Evolutionary conservation across 768 basidiomycete genomes (phyloP).

Genomic region (Podaxis sp.): DNA sequence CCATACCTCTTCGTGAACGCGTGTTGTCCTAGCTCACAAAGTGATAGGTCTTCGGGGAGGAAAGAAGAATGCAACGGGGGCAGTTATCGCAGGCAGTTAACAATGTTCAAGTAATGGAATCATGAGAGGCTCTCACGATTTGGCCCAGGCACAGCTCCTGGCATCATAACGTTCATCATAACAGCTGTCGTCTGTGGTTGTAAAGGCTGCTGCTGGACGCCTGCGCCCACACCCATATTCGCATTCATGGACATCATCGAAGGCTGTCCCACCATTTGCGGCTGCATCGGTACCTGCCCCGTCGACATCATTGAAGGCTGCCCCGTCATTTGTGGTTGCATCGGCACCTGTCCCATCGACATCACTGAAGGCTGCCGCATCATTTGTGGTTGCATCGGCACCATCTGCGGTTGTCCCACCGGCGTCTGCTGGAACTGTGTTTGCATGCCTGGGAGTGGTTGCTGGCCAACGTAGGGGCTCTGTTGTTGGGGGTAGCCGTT

Average conservation of each 20-base stretch:
- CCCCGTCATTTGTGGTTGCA: conserved; percentile 4
- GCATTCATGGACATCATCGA: background rate
- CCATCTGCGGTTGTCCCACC: conserved; percentile 8
- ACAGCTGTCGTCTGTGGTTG: conserved; percentile 9
- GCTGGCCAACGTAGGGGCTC: conserved; percentile 4
- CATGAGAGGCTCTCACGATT: background rate
- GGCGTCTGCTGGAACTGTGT: background rate
- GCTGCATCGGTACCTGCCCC: conserved; percentile 1
- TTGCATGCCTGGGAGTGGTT: background rate
- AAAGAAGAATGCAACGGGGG: background rate
- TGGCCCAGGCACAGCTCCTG: background rate
- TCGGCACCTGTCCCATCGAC: conserved; percentile 2
- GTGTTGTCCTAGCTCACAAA: conserved; percentile 21
- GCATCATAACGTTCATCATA: conserved; percentile 14
- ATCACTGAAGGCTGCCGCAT: background rate
- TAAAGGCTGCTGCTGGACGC: background rate
- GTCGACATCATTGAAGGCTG: background rate
- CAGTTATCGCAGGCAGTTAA: no score
- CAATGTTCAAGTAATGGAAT: background rate
- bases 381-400: conserved; percentile 7
- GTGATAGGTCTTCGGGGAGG: background rate
- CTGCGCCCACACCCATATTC: background rate
- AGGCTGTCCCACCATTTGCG: conserved; percentile 1
- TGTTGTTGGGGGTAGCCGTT: background rate
- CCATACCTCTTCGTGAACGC: conserved; percentile 24